Conservation (phyloP, 495 filamentous ascomycete genomes). For the Podospora australis region DNA sequence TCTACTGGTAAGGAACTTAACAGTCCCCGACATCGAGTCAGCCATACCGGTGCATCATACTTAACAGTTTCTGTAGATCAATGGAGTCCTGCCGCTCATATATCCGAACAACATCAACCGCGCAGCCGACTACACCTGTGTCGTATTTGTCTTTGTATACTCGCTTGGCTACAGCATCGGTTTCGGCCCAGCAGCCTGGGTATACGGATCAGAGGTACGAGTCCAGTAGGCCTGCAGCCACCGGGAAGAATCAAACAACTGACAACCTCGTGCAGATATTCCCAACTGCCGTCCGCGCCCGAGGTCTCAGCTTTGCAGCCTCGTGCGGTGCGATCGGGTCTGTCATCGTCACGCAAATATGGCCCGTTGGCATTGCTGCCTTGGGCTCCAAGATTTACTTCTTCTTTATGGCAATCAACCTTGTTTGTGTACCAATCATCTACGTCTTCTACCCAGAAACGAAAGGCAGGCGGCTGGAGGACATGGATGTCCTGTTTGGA, state of each 20-base stretch:
- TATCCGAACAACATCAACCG: conserved; percentile 47
- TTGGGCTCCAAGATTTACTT: conserved; percentile 53
- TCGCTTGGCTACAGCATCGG: conserved; percentile 51
- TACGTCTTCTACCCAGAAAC: conserved; percentile 49
- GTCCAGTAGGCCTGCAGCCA: neutral
- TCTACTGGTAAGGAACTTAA: conserved; percentile 33
- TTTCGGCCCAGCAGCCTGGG: conserved; percentile 52
- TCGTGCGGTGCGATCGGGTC: conserved; percentile 46
- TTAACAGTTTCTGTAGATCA: conserved; percentile 33
- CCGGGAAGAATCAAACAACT: neutral
- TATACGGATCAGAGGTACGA: conserved; percentile 50
- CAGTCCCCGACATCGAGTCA: neutral
- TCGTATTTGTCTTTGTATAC: conserved; percentile 54
- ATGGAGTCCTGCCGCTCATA: conserved; percentile 42
- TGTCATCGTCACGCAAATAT: conserved; percentile 44
- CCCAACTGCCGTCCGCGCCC: conserved; percentile 45
- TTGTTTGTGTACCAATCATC: conserved; percentile 44
- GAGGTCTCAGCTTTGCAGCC: conserved; percentile 46
- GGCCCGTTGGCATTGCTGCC: conserved; percentile 46
- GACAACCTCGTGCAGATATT: conserved; percentile 35
- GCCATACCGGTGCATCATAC: neutral
- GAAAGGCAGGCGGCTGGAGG: conserved; percentile 43
- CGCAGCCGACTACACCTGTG: conserved; percentile 43
- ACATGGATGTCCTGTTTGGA: conserved; percentile 48
- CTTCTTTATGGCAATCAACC: conserved; percentile 51